Percentiles rank a stretch among this genome's conserved stretches.
Evolutionary conservation across 441 rosid species (phyloP).

Genomic region (Mallotus japonicus): DNA sequence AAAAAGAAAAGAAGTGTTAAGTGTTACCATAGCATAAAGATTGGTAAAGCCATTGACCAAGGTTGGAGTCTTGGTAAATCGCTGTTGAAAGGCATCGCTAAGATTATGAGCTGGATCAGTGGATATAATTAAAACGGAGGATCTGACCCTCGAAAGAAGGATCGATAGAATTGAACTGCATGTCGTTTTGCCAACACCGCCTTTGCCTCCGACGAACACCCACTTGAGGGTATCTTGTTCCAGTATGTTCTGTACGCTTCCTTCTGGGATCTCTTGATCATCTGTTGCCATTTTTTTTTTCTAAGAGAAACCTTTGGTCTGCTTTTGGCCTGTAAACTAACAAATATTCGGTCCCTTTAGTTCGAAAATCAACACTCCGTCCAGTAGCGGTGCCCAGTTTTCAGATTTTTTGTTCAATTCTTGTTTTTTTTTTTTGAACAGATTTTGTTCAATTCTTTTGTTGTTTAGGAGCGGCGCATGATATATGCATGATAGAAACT

Average conservation of each 20-base stretch:
- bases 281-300: constrained; percentile 36
- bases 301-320: not conserved
- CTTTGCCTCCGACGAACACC: constrained; percentile 99
- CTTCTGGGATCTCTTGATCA: constrained; percentile 56
- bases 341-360: not conserved
- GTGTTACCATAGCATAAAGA: constrained; percentile 82
- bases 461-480: constrained; percentile 2
- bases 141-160: constrained; percentile 69
- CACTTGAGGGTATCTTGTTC: constrained; percentile 86
- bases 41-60: constrained; percentile 89
- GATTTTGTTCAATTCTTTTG: not conserved
- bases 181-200: constrained; percentile 97
- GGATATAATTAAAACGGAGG: constrained; percentile 95
- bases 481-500: not conserved
- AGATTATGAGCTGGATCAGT: constrained; percentile 99
- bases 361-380: not conserved
- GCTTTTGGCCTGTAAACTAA: not conserved
- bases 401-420: not conserved
- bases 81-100: constrained; percentile 97
- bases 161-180: constrained; percentile 91
- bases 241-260: constrained; percentile 63
- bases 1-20: constrained; percentile 2
- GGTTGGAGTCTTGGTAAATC: constrained; percentile 84
- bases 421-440: no score
- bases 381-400: not conserved